phyloP scores from a whole-genome alignment of 2,329 filamentous ascomycete genomes.

The Fusarium sp. region DNA sequence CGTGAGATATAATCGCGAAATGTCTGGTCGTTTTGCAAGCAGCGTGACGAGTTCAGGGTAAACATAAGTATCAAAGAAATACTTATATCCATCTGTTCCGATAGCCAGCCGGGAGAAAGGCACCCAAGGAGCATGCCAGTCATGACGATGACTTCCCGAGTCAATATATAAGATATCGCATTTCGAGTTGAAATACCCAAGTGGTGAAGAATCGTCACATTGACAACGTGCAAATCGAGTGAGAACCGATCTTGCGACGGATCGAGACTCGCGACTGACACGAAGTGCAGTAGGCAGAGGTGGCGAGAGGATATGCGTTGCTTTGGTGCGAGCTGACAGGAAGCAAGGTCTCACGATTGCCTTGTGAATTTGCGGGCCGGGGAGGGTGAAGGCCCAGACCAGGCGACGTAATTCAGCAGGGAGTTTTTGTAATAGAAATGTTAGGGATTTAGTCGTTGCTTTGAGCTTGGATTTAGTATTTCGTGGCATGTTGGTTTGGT shows the following conservation, averaged over 20 bases:
- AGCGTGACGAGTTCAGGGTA: background rate
- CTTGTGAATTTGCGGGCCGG: background rate
- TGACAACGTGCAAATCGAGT: background rate
- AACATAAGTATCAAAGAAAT: background rate
- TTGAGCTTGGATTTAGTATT: background rate
- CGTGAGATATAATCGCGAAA: background rate
- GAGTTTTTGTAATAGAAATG: background rate
- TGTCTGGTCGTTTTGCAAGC: background rate
- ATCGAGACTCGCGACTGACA: background rate
- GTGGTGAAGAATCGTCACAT: background rate
- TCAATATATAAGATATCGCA: background rate
- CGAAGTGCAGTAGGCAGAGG: background rate
- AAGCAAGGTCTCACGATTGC: background rate
- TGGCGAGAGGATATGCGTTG: background rate
- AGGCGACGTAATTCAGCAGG: background rate
- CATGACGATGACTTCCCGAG: background rate
- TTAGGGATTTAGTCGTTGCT: background rate
- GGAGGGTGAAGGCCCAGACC: background rate
- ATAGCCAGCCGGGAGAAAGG: background rate
- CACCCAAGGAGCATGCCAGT: background rate
- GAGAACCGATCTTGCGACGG: background rate
- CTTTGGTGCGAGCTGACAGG: no score
- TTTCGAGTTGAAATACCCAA: background rate
- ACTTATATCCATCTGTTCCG: background rate
- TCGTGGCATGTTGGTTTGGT: background rate